Evolutionary conservation across 805 yeast species (phyloP).

Genomic region (Hemisphaericaspora nanyangensis): DNA sequence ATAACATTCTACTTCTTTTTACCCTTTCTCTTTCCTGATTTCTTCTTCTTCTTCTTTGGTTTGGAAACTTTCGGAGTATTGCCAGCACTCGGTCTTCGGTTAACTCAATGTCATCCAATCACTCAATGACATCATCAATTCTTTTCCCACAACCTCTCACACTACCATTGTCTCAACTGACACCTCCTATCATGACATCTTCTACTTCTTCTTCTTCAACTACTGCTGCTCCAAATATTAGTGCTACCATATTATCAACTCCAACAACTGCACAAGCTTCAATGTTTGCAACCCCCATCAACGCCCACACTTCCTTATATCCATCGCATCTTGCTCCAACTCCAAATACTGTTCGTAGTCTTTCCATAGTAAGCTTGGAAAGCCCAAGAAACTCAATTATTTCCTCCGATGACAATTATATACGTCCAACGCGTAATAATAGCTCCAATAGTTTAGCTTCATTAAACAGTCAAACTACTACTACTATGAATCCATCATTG

Average conservation of each 20-base stretch:
- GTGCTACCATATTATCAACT: not conserved
- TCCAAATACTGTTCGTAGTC: constrained; percentile 25
- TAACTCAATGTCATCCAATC: constrained; percentile 27
- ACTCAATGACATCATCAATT: constrained; percentile 9
- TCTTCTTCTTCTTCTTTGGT: no score
- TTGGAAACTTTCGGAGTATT: no score
- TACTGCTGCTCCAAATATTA: not conserved
- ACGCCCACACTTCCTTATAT: not conserved
- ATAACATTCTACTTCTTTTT: no score
- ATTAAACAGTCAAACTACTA: constrained; percentile 7
- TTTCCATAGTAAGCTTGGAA: constrained; percentile 35
- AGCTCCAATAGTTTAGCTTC: constrained; percentile 22
- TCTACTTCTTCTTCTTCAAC: not conserved
- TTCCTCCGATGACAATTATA: constrained; percentile 31
- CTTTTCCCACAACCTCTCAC: constrained; percentile 1
- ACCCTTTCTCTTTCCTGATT: no score
- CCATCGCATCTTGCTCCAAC: constrained; percentile 3
- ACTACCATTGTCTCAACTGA: not conserved
- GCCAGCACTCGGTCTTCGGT: no score
- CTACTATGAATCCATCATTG: not conserved
- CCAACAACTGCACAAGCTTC: not conserved
- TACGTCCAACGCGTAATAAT: constrained; percentile 30
- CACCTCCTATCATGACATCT: not conserved
- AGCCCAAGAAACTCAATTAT: constrained; percentile 40
- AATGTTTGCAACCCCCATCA: not conserved